Evolutionary conservation across 768 basidiomycete genomes (phyloP).

Genomic region (Termitomyces sp.): DNA sequence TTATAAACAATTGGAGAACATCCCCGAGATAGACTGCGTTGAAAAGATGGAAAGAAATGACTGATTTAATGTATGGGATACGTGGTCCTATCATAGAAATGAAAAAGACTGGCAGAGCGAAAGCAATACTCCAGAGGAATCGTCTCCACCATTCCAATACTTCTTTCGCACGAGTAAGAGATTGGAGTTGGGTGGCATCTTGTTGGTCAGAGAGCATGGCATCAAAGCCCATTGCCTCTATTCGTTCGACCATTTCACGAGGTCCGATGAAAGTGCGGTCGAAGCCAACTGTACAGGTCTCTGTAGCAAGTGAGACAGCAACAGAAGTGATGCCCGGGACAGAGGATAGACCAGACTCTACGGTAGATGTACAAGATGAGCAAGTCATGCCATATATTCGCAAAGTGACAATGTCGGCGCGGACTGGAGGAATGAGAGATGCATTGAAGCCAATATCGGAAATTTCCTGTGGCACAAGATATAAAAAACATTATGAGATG

Average conservation of each 20-base stretch:
- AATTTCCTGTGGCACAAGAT: conserved; percentile 60
- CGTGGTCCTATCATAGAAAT: conserved; percentile 79
- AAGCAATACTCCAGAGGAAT: conserved; percentile 66
- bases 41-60: conserved; percentile 48
- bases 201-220: conserved; percentile 78
- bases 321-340: conserved; percentile 73
- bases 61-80: conserved; percentile 50
- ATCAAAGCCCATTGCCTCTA: conserved; percentile 89
- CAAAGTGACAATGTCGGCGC: conserved; percentile 65
- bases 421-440: conserved; percentile 59
- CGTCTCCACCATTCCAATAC: conserved; percentile 84
- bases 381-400: conserved; percentile 92
- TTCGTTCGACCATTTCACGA: conserved; percentile 82
- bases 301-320: conserved; percentile 70
- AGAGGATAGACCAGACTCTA: conserved; percentile 63
- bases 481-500: neutral
- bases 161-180: conserved; percentile 85
- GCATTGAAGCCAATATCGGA: conserved; percentile 93
- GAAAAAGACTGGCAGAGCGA: conserved; percentile 94
- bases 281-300: conserved; percentile 70
- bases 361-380: conserved; percentile 70
- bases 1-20: conserved; percentile 65
- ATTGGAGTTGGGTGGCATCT: conserved; percentile 79
- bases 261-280: conserved; percentile 69
- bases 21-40: conserved; percentile 80